phyloP scores from a whole-genome alignment of 441 rosid species.

The Erodium trifolium region DNA sequence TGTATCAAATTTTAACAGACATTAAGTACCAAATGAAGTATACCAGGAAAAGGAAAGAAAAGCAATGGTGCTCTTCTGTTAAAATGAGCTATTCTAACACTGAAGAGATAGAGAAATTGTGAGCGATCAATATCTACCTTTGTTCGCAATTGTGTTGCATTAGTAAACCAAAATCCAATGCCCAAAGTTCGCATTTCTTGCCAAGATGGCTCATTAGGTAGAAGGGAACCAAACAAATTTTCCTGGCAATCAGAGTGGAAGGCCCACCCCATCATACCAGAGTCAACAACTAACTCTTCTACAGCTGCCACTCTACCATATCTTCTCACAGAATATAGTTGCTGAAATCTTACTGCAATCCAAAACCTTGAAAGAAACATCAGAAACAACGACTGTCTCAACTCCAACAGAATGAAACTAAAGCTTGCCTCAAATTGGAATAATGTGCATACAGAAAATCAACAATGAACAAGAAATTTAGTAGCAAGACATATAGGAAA shows the following conservation, averaged over 20 bases:
- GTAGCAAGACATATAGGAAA: neutral
- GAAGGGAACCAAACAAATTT: conserved; percentile 49
- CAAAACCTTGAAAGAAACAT: conserved; percentile 61
- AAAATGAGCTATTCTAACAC: neutral
- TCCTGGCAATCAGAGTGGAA: conserved; percentile 95
- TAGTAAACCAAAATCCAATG: conserved; percentile 82
- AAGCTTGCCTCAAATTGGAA: neutral
- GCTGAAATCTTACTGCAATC: conserved; percentile 72
- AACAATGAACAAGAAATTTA: neutral
- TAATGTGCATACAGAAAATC: neutral
- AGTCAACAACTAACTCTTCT: conserved; percentile 60
- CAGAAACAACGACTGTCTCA: conserved; percentile 4
- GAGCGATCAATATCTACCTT: conserved; percentile 39
- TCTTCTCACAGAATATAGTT: conserved; percentile 44
- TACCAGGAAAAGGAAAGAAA: conserved; percentile 7
- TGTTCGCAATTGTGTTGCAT: conserved; percentile 59
- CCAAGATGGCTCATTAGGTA: conserved; percentile 81
- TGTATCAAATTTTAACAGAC: conserved; percentile 8
- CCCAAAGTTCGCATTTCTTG: conserved; percentile 77
- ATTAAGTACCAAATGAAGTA: conserved; percentile 6
- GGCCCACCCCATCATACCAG: conserved; percentile 73
- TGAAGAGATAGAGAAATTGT: conserved; percentile 2
- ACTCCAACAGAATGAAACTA: neutral
- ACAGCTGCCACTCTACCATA: conserved; percentile 53
- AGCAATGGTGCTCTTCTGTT: neutral